These are phyloP conservation scores for Gnetum montanum DNA, from an alignment of 75 land plant species.

Conservation along the genomic window DNA sequence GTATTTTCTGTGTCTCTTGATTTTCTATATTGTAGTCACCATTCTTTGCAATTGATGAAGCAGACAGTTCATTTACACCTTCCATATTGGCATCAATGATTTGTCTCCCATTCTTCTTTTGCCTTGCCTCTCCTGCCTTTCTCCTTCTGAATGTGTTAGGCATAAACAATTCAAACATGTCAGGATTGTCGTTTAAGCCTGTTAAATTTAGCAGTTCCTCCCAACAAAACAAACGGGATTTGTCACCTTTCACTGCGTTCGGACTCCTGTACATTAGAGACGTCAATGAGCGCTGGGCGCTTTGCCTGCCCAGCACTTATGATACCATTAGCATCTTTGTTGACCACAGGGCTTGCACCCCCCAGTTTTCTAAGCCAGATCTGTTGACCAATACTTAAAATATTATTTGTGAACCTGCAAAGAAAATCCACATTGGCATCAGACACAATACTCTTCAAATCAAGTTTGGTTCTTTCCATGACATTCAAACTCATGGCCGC, in stretches of 20 bases:
- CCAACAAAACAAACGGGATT: neutral
- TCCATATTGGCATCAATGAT: constrained; percentile 21
- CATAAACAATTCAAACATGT: neutral
- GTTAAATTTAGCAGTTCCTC: no score
- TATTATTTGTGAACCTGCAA: constrained; percentile 87
- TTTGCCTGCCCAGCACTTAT: constrained; percentile 93
- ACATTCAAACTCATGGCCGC: no score
- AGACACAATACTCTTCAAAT: no score
- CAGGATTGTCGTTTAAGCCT: no score
- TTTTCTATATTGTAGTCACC: constrained; percentile 34
- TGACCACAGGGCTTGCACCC: constrained; percentile 78
- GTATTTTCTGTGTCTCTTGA: constrained; percentile 14
- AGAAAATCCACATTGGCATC: no score
- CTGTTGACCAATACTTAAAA: constrained; percentile 95
- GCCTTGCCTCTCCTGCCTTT: constrained; percentile 59
- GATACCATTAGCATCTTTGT: constrained; percentile 63
- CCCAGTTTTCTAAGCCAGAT: constrained; percentile 81
- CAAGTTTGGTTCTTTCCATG: no score
- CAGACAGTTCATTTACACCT: constrained; percentile 8
- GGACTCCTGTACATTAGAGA: constrained; percentile 13
- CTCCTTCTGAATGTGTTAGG: constrained; percentile 60
- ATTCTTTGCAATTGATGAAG: constrained; percentile 41
- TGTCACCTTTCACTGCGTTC: constrained; percentile 69
- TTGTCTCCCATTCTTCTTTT: constrained; percentile 35
- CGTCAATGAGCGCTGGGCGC: constrained; percentile 37